These are phyloP conservation scores for Calendula officinalis DNA, from an alignment of 129 eudicot species.

Conservation along the genomic window DNA sequence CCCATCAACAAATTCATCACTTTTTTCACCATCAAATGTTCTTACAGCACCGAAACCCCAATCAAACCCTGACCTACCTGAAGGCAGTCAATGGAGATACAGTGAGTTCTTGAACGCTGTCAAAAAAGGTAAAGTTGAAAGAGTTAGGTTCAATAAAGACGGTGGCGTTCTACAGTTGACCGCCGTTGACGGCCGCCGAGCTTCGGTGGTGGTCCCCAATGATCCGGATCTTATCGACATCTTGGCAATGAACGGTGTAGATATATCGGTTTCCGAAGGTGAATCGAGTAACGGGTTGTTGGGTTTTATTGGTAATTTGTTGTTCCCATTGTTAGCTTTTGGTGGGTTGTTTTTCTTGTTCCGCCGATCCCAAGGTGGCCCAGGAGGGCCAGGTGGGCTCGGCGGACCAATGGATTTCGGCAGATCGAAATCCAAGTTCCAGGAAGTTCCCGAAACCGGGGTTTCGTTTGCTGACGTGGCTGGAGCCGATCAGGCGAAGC, in stretches of 20 bases:
- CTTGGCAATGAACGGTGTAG: constrained; percentile 93
- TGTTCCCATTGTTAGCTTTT: constrained; percentile 78
- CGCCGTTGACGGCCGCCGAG: constrained; percentile 81
- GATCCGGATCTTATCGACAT: constrained; percentile 95
- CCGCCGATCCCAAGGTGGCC: constrained; percentile 84
- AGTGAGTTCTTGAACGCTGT: constrained; percentile 95
- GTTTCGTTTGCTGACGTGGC: constrained; percentile 95
- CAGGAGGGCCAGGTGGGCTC: constrained; percentile 93
- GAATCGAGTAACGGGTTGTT: constrained; percentile 87
- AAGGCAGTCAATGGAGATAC: constrained; percentile 84
- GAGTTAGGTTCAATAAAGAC: constrained; percentile 85
- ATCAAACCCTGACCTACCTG: constrained; percentile 69
- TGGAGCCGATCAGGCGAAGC: constrained; percentile 92
- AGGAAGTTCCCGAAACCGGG: constrained; percentile 97
- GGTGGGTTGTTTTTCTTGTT: constrained; percentile 85
- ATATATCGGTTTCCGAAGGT: constrained; percentile 87
- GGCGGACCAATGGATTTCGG: constrained; percentile 99
- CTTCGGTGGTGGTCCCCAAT: constrained; percentile 77
- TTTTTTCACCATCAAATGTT: constrained; percentile 48
- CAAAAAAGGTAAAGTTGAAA: constrained; percentile 90
- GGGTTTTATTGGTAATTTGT: constrained; percentile 69
- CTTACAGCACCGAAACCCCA: constrained; percentile 81
- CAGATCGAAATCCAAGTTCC: constrained; percentile 93
- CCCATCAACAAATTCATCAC: constrained; percentile 33
- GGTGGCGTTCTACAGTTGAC: constrained; percentile 78